phyloP scores from a whole-genome alignment of 2,329 filamentous ascomycete genomes.

The Pyrenophora teres region DNA sequence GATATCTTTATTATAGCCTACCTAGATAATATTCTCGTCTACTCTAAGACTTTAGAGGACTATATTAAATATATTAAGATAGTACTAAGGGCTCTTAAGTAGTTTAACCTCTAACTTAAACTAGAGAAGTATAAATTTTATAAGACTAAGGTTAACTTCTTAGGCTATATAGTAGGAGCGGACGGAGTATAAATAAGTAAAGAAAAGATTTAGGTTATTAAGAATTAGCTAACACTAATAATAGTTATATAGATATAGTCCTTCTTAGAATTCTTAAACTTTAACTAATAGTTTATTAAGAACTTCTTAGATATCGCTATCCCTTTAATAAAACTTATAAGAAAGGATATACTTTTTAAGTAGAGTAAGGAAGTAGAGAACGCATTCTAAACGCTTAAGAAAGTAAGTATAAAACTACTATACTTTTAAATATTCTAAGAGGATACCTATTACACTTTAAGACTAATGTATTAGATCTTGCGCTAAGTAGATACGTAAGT shows the following conservation, averaged over 20 bases:
- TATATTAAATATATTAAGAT: too few relatives aligned
- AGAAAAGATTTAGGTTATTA: background rate
- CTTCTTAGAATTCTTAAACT: background rate
- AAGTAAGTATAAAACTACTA: background rate
- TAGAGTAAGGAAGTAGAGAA: background rate
- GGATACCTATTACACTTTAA: conserved; percentile 20
- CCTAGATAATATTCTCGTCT: too few relatives aligned
- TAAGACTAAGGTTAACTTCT: background rate
- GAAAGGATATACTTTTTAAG: background rate
- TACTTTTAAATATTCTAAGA: too few relatives aligned
- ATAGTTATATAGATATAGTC: background rate
- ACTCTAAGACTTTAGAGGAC: too few relatives aligned
- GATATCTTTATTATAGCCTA: too few relatives aligned
- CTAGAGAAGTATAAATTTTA: too few relatives aligned
- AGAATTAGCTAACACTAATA: too few relatives aligned
- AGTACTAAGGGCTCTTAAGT: too few relatives aligned
- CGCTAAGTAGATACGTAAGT: background rate
- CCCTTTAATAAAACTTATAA: too few relatives aligned
- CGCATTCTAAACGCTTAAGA: background rate
- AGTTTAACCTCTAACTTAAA: too few relatives aligned
- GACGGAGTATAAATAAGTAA: background rate
- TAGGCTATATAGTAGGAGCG: background rate
- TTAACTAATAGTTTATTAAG: background rate
- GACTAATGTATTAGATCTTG: conserved; percentile 25
- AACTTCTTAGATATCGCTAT: background rate